A percentile compares a stretch with the other conserved stretches of the same genome.
phyloP scores from a whole-genome alignment of 2,329 filamentous ascomycete species.

The Epichloe typhina region DNA sequence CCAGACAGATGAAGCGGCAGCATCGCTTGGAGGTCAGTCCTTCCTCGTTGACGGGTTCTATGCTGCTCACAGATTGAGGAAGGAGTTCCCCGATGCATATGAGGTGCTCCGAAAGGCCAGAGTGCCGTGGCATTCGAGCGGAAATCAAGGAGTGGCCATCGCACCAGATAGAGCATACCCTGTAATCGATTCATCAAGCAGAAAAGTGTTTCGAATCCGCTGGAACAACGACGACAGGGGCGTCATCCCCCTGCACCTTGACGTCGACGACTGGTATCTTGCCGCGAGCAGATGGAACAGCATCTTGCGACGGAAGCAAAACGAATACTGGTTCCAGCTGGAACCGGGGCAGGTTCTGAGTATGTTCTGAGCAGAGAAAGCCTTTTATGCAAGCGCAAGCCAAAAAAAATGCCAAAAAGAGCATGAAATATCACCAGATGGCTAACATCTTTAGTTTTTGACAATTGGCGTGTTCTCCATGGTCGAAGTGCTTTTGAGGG shows the following conservation, averaged over 20 bases:
- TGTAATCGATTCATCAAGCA: constrained; percentile 50
- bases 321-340: constrained; percentile 71
- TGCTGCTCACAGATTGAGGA: constrained; percentile 47
- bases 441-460: constrained; percentile 51
- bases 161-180: constrained; percentile 57
- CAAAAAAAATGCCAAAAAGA: neutral
- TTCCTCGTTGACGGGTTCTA: constrained; percentile 79
- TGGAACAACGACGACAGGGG: constrained; percentile 94
- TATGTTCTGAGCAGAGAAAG: constrained; percentile 26
- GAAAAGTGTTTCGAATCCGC: constrained; percentile 45
- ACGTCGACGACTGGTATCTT: constrained; percentile 56
- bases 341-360: constrained; percentile 64
- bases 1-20: constrained; percentile 18
- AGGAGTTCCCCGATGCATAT: constrained; percentile 42
- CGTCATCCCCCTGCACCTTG: constrained; percentile 44
- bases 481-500: constrained; percentile 75
- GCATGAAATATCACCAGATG: neutral
- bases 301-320: constrained; percentile 50
- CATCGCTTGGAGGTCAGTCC: constrained; percentile 53
- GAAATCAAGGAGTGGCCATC: constrained; percentile 73
- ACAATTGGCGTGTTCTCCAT: constrained; percentile 92
- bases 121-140: constrained; percentile 75
- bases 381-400: no score
- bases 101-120: constrained; percentile 39
- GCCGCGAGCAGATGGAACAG: constrained; percentile 64